Conservation (phyloP, 2,329 filamentous ascomycete species). For the Xylariaceae sp. region DNA sequence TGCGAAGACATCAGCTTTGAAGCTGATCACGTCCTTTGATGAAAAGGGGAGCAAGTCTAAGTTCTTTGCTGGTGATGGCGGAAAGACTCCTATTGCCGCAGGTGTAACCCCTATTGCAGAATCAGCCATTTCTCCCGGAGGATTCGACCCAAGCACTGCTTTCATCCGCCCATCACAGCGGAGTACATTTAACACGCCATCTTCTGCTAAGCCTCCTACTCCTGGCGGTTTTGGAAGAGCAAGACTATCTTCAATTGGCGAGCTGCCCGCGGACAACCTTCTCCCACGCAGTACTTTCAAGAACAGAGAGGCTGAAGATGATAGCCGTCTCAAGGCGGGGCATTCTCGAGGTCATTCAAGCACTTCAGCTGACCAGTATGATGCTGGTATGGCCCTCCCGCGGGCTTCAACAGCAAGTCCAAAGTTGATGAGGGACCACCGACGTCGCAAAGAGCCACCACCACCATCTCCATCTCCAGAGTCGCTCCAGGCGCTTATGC, state of each 20-base stretch:
- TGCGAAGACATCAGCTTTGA: conserved; percentile 77
- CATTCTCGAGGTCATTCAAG: conserved; percentile 39
- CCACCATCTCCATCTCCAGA: conserved; percentile 67
- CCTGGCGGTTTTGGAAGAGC: conserved; percentile 58
- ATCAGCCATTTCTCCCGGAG: conserved; percentile 68
- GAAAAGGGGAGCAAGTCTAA: conserved; percentile 58
- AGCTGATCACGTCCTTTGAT: conserved; percentile 87
- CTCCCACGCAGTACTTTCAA: conserved; percentile 30
- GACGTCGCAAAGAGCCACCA: conserved; percentile 44
- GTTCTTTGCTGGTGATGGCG: conserved; percentile 58
- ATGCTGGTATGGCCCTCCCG: conserved; percentile 46
- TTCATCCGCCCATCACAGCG: conserved; percentile 64
- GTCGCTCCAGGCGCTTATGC: conserved; percentile 59
- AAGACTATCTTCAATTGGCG: conserved; percentile 74
- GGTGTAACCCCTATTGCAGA: conserved; percentile 87
- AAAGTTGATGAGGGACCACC: conserved; percentile 55
- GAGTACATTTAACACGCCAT: conserved; percentile 66
- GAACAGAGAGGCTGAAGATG: conserved; percentile 22
- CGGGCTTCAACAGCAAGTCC: conserved; percentile 66
- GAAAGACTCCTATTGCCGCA: conserved; percentile 71
- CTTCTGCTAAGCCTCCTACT: conserved; percentile 60
- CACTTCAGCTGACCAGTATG: conserved; percentile 42
- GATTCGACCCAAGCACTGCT: conserved; percentile 61
- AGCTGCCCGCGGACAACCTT: conserved; percentile 46
- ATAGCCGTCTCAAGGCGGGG: conserved; percentile 22